Base-by-base conservation (phyloP, 768 basidiomycete genomes). In the Termitomyces sp. region DNA sequence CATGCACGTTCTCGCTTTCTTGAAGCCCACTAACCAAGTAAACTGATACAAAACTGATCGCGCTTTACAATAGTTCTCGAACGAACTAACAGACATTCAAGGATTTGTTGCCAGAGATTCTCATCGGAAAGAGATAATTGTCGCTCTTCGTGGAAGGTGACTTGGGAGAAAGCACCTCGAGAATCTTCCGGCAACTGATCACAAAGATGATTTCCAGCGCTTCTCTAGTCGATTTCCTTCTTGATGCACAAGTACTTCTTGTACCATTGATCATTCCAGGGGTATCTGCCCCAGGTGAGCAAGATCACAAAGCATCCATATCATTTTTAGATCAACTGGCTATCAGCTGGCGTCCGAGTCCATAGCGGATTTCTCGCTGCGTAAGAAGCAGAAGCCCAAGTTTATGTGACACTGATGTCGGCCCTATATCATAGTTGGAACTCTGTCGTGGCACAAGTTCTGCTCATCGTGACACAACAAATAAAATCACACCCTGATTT, bases 21-120 rank as follows among this genome's bases (percentile, higher is more conserved):
- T 22, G 5, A 13, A 20, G 24, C 13, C 1, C 9, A 20, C 20
- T 36, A 39, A 10, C 51, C 3, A 20, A 45, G 10, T 36, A 10
- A 48, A 20, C 58, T 24, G 15, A 52, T 41, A 13, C 15, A 16
- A 18, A n/a, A 44, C 42, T 26, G 24, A 45, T 24, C 13, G 8
- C 10, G 51, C 26, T 18, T 20, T 18, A 15, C 4, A 15, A 15
- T 41, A 82, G 81, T 74, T 82, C 51, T 69, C 70, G 1, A 77
- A 76, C 56, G 58, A 69, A 18, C 22, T 72, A 1, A 77, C 78
- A 20, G 79, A 80, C 58, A 70, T 79, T 15, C 75, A 76, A 61
- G 81, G 81, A 26, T 81, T 76, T 60, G 71, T 83, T n/a, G 80
- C 77, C 29, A 71, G 80, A 31, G 81, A 83, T 62, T 72, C 73